A percentile compares a stretch with the other conserved stretches of the same genome.
These are phyloP conservation scores for Scedosporium minutisporum DNA, from an alignment of 2,329 filamentous ascomycete species.

Conservation along the genomic window DNA sequence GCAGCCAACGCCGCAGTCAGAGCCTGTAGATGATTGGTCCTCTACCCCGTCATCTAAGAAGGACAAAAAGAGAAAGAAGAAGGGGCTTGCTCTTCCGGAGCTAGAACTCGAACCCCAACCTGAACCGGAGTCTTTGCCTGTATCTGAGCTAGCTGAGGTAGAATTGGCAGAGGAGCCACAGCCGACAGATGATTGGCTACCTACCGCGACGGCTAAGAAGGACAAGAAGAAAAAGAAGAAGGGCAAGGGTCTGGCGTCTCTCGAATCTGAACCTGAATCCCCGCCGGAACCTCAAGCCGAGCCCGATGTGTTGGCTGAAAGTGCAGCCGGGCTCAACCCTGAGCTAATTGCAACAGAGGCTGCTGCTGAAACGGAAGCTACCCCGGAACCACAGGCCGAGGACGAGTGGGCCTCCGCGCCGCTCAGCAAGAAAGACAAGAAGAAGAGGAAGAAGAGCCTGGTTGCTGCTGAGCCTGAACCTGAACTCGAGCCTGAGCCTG, in stretches of 20 bases:
- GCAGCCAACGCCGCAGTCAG: background rate
- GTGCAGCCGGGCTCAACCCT: background rate
- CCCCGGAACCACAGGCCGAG: too few relatives aligned
- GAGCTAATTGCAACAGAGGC: background rate
- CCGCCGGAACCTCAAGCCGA: background rate
- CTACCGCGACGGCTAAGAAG: background rate
- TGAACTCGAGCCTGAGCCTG: background rate
- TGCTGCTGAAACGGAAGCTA: background rate
- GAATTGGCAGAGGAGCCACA: background rate
- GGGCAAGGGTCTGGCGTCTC: background rate
- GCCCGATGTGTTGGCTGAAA: background rate
- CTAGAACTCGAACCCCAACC: background rate
- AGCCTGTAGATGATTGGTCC: background rate
- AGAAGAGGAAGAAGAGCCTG: background rate
- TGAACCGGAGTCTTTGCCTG: background rate
- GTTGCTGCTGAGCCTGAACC: background rate
- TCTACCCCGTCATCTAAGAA: constrained; percentile 1
- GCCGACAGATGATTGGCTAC: background rate
- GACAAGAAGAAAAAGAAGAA: constrained; percentile 2
- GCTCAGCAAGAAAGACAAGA: background rate
- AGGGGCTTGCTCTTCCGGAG: background rate
- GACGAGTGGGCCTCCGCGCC: background rate
- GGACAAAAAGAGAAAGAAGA: constrained; percentile 3
- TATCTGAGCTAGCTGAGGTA: background rate
- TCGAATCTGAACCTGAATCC: background rate